Evolutionary conservation across 2,329 filamentous ascomycete species (phyloP).

Genomic region (Paecilomyces fulvus): DNA sequence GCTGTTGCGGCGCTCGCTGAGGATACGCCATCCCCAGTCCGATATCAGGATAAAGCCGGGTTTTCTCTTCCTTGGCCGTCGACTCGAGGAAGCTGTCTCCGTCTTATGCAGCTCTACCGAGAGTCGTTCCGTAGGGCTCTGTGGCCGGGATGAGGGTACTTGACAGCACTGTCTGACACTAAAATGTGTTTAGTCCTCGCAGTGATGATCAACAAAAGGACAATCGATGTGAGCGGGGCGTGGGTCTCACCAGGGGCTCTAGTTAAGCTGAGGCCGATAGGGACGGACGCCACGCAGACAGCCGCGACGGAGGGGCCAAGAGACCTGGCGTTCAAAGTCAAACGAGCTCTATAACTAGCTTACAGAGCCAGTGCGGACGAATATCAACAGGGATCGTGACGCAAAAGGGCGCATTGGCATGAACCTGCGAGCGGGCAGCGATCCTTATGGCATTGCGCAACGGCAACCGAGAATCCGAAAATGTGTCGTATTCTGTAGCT

Average conservation of each 20-base stretch:
- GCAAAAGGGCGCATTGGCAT: not conserved
- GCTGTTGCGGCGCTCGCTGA: constrained; percentile 20
- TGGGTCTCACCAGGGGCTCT: not conserved
- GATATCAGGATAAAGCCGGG: not conserved
- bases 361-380: not conserved
- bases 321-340: not conserved
- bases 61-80: not conserved
- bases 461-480: not conserved
- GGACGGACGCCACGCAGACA: not conserved
- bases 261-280: not conserved
- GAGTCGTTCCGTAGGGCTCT: not conserved
- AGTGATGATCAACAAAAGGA: not conserved
- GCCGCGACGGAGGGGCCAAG: not conserved
- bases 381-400: not conserved
- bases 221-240: not conserved
- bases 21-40: constrained; percentile 31
- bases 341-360: not conserved
- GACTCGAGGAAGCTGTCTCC: not conserved
- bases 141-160: not conserved
- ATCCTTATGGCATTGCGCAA: not conserved
- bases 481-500: not conserved
- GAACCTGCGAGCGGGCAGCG: not conserved
- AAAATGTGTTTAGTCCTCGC: not conserved
- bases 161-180: not conserved
- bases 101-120: not conserved